A percentile compares a stretch with the other conserved stretches of the same genome.
phyloP scores from a whole-genome alignment of 495 filamentous ascomycete species.

The Recurvomyces mirabilis region DNA sequence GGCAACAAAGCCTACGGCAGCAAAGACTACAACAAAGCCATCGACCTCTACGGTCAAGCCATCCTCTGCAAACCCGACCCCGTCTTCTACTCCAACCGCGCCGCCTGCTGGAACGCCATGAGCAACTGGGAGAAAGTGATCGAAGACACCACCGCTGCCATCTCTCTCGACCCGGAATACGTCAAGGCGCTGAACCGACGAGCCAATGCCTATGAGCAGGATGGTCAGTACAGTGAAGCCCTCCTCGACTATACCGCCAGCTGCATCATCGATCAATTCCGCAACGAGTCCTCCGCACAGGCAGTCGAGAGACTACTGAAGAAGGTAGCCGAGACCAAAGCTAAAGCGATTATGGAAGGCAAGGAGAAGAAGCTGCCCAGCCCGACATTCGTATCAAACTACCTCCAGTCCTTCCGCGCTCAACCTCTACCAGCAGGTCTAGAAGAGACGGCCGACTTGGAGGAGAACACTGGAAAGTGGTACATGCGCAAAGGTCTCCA shows the following conservation, averaged over 20 bases:
- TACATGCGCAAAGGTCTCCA: slow-evolving; percentile 72
- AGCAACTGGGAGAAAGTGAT: slow-evolving; percentile 90
- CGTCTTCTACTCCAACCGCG: slow-evolving; percentile 96
- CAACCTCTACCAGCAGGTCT: slow-evolving; percentile 69
- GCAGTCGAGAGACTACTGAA: slow-evolving; percentile 88
- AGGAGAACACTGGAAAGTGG: slow-evolving; percentile 69
- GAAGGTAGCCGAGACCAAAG: slow-evolving; percentile 92
- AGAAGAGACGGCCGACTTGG: slow-evolving; percentile 63
- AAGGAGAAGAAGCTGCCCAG: slow-evolving; percentile 81
- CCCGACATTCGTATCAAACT: slow-evolving; percentile 93
- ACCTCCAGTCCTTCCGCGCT: slow-evolving; percentile 90
- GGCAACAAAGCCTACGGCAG: slow-evolving; percentile 93
- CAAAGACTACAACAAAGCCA: slow-evolving; percentile 84
- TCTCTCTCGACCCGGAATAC: slow-evolving; percentile 86
- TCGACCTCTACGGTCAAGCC: slow-evolving; percentile 86
- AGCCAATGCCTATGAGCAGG: slow-evolving; percentile 90
- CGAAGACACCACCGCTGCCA: slow-evolving; percentile 89
- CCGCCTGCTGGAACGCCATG: slow-evolving; percentile 91
- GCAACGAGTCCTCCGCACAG: slow-evolving; percentile 75
- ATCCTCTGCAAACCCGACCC: slow-evolving; percentile 95
- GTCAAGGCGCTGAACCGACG: slow-evolving; percentile 94
- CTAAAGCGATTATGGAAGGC: slow-evolving; percentile 65
- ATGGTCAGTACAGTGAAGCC: slow-evolving; percentile 82
- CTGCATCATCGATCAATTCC: slow-evolving; percentile 96
- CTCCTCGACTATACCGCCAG: slow-evolving; percentile 95